Evolutionary conservation across 164 flowering plant genomes (phyloP), one percentile per base, ranked within the genome.

Genomic region (Tetracentron sinense): DNA sequence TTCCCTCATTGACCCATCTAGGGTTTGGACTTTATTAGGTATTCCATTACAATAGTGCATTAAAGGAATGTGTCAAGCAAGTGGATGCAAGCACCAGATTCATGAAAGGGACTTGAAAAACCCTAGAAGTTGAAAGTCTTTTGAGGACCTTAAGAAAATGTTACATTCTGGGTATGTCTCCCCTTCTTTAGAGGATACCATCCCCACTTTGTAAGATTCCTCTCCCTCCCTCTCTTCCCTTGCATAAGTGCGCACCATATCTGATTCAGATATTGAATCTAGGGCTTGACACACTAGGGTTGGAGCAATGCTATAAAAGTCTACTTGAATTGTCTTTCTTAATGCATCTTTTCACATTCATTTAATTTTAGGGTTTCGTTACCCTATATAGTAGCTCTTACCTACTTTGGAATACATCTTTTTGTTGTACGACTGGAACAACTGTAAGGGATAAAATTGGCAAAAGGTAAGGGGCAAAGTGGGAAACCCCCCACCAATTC

Each of bases 121-220:
- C 60, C 42, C 42, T 26, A 51, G 42, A 63, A n/a, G 3, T 54
- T 27, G 47, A 7, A 63, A 42, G 60, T 54, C 59, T 63, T 30
- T 63, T 42, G 52, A 63, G 59, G 33, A 27, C 42, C n/a, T 58
- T 63, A 26, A 25, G 42, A 28, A 26, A 42, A 20, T 47, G 30
- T 38, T 10, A 38, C 15, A 4, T n/a, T n/a, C n/a, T n/a, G n/a
- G n/a, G 44, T 12, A 1, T 38, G 15, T 38, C 14, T 27, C 14
- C 64, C n/a, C 28, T 55, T 42, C 53, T 63, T 54, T 56, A 56
- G 53, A 63, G 53, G 54, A 21, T 17, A 54, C 16, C 28, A 54
- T 11, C 28, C 1, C 53, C 67, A 30, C 42, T n/a, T 29, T 64
- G 33, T 42, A 29, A 55, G 46, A 60, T 54, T 1, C 31, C n/a